A percentile compares a stretch with the other conserved stretches of the same genome.
These are phyloP conservation scores for Cyclocybe aegerita DNA, from an alignment of 768 basidiomycete species.

Conservation along the genomic window DNA sequence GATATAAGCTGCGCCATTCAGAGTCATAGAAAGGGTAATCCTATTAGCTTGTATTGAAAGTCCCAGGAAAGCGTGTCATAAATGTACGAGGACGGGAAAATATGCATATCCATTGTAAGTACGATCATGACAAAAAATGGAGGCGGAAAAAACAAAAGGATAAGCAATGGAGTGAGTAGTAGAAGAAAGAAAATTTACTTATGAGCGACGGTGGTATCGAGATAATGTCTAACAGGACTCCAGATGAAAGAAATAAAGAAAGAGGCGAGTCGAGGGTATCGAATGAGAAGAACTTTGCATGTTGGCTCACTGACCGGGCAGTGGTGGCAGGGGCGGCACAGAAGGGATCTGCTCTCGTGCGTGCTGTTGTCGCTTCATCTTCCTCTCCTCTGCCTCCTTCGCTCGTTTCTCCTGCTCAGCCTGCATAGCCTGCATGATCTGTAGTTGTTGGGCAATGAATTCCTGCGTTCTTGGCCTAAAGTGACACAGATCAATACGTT, in stretches of 20 bases:
- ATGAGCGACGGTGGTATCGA: neutral
- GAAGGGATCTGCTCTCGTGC: constrained; percentile 32
- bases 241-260: neutral
- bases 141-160: neutral
- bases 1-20: too few species aligned
- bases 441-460: constrained; percentile 85
- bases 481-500: neutral
- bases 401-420: constrained; percentile 78
- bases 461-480: constrained; percentile 75
- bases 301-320: neutral
- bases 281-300: neutral
- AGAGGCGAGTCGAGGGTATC: neutral
- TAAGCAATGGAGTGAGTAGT: neutral
- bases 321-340: constrained; percentile 36
- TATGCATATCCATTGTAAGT: neutral
- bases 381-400: constrained; percentile 57
- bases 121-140: neutral
- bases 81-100: neutral
- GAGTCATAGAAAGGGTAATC: too few species aligned
- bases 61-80: neutral
- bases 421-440: constrained; percentile 80
- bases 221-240: neutral
- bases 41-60: neutral
- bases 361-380: constrained; percentile 48
- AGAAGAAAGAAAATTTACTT: neutral